Evolutionary conservation across 129 eudicot species (phyloP).

Genomic region (Silybum marianum): DNA sequence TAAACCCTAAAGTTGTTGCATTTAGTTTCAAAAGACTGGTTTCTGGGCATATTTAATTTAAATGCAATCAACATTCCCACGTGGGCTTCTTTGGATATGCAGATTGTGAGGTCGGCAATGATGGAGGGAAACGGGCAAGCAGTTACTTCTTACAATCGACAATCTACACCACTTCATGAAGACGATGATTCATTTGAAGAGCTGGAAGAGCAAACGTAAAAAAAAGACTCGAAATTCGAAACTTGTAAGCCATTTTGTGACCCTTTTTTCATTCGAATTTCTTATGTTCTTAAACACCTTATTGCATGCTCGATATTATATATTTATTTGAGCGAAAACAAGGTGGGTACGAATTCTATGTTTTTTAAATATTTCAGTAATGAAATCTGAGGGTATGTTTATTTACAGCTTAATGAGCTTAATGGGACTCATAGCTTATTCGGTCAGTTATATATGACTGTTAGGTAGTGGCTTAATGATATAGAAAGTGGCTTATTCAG

Average conservation of each 20-base stretch:
- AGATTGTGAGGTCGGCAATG: constrained; percentile 83
- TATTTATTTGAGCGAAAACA: not conserved
- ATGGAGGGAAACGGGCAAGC: constrained; percentile 61
- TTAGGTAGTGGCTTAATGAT: too few species aligned
- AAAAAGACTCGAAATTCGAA: not conserved
- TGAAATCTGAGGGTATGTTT: not conserved
- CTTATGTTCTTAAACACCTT: not conserved
- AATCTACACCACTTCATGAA: constrained; percentile 36
- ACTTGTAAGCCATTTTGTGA: constrained; percentile 19
- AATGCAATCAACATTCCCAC: not conserved
- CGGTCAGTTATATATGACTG: too few species aligned
- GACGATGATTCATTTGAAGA: constrained; percentile 70
- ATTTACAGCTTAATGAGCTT: too few species aligned
- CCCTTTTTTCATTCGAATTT: not conserved
- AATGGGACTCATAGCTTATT: too few species aligned
- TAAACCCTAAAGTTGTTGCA: not conserved
- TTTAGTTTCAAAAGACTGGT: not conserved
- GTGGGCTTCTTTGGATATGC: constrained; percentile 15
- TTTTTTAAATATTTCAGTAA: not conserved
- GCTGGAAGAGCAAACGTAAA: not conserved
- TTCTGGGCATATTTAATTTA: not conserved
- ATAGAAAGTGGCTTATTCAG: too few species aligned
- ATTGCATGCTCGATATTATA: not conserved
- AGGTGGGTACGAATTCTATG: constrained; percentile 4
- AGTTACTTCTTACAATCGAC: constrained; percentile 46